Evolutionary conservation across 179 eudicot species (phyloP), one percentile per base, ranked within the genome.

Genomic region (Beta corolliflora): DNA sequence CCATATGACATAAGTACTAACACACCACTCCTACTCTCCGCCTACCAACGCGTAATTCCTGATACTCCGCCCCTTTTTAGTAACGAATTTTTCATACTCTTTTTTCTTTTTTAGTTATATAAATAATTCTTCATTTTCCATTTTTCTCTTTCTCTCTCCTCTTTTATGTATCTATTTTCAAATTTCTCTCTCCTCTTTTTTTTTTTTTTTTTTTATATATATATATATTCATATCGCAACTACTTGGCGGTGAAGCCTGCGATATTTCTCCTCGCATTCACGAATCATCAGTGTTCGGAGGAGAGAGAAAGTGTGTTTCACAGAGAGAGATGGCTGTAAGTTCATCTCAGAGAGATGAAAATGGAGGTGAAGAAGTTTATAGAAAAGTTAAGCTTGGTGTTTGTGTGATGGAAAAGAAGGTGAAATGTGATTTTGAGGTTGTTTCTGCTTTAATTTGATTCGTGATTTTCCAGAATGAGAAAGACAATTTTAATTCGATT

Each of bases 351-450:
- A 85, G 77, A 76, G 52, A 11, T 0, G 63, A 41, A 23, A 83
- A 83, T 50, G 85, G 73, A 10, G 82, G 83, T 9, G 71, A 75
- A 44, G 50, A 52, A 0, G 84, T 79, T 11, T 75, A 50, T 5
- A 8, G 77, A 82, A 95, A 89, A 84, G 86, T 96, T 19, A 91
- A 80, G 81, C 82, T 95, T 48, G 98, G 98, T 46, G 98, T 95
- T 9, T 95, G 98, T 81, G 98, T 94, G 73, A 92, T 95, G 97
- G 98, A 95, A 94, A 95, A 95, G 98, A 95, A 95, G 98, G 98
- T 94, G 95, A 95, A 94, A 91, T 91, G 97, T 93, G 94, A 91
- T 90, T 87, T 88, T 89, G 98, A 92, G 97, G 98, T 95, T 91
- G 93, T 88, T 84, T 86, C 58, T 85, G 84, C 77, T 83, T 84